A percentile compares a stretch with the other conserved stretches of the same genome.
These are phyloP conservation scores for Trichoderma guizhouense DNA, from an alignment of 2,329 filamentous ascomycete species.

Conservation along the genomic window DNA sequence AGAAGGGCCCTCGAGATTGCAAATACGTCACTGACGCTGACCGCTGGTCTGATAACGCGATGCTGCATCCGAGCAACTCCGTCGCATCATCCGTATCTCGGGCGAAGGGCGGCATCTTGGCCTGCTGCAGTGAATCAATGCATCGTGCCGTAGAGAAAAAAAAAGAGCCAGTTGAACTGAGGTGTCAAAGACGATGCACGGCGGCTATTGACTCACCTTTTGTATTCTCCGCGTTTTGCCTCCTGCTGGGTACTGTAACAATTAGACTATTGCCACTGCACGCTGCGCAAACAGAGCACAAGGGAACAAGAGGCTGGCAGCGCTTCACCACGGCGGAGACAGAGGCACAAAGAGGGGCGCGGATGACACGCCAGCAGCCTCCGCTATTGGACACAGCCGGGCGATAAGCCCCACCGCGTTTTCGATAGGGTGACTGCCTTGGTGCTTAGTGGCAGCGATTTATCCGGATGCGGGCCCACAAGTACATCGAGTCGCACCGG, in stretches of 20 bases:
- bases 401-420: constrained; percentile 21
- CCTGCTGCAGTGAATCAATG: not conserved
- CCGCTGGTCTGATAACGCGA: constrained; percentile 13
- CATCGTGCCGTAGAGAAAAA: not conserved
- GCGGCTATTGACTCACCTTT: not conserved
- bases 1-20: not conserved
- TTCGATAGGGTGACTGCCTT: constrained; percentile 8
- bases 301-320: not conserved
- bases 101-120: not conserved
- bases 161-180: not conserved
- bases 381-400: not conserved
- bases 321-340: not conserved
- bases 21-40: constrained; percentile 12
- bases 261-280: not conserved
- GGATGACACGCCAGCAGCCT: constrained; percentile 8
- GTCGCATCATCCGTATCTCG: not conserved
- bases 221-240: not conserved
- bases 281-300: not conserved
- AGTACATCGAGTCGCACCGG: constrained; percentile 22
- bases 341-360: not conserved
- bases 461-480: constrained; percentile 18
- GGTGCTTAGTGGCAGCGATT: not conserved
- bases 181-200: not conserved
- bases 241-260: not conserved
- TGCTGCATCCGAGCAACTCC: not conserved